phyloP scores from a whole-genome alignment of 208 protist species.

The Trypanosoma boissoni region DNA sequence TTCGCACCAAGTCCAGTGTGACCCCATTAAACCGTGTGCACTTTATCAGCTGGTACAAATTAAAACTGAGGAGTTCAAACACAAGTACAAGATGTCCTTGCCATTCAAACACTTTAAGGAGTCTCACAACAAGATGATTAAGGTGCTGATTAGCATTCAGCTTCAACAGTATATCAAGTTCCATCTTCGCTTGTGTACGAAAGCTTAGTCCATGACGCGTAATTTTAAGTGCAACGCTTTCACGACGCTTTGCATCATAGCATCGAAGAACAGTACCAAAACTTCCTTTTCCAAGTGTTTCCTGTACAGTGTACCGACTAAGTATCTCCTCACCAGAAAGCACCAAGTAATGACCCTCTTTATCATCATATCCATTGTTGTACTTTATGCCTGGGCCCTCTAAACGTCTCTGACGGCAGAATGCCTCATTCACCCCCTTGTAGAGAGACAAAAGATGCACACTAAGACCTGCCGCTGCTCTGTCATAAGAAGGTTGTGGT shows the following conservation, averaged over 20 bases:
- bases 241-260: conserved; percentile 78
- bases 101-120: conserved; percentile 89
- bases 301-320: conserved; percentile 80
- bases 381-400: conserved; percentile 67
- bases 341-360: conserved; percentile 88
- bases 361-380: conserved; percentile 88
- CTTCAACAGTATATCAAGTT: conserved; percentile 79
- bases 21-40: conserved; percentile 87
- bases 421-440: conserved; percentile 71
- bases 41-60: conserved; percentile 96
- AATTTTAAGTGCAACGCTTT: conserved; percentile 89
- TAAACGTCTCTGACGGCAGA: conserved; percentile 59
- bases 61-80: conserved; percentile 96
- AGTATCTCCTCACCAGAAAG: conserved; percentile 80
- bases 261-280: conserved; percentile 90
- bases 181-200: conserved; percentile 77
- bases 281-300: conserved; percentile 87
- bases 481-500: conserved; percentile 7
- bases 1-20: conserved; percentile 79
- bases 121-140: conserved; percentile 75
- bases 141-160: conserved; percentile 61
- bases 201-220: conserved; percentile 83
- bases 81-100: conserved; percentile 96
- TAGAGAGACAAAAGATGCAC: conserved; percentile 56
- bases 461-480: conserved; percentile 49